Percentiles rank a stretch among this genome's conserved stretches.
These are phyloP conservation scores for Apiospora koreana DNA, from an alignment of 2,329 filamentous ascomycete species.

Conservation along the genomic window DNA sequence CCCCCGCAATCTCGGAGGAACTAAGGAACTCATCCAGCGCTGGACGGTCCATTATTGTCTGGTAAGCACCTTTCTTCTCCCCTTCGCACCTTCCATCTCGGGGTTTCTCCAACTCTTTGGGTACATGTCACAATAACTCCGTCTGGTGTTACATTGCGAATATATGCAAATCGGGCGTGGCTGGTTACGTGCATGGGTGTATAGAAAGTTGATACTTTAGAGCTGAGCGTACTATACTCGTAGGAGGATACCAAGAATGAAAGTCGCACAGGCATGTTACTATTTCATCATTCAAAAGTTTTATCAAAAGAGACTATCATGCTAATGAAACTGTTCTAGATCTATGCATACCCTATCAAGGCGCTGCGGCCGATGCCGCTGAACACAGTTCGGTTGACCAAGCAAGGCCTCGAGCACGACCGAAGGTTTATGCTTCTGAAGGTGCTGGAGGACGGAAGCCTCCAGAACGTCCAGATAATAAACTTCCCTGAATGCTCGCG, in stretches of 20 bases:
- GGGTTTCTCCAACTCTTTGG: no score
- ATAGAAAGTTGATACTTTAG: not conserved
- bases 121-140: not conserved
- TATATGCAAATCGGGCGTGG: not conserved
- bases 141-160: not conserved
- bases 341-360: slow-evolving; percentile 76
- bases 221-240: not conserved
- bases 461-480: slow-evolving; percentile 55
- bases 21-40: not conserved
- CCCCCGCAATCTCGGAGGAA: not conserved
- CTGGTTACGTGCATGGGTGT: not conserved
- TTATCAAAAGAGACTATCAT: not conserved
- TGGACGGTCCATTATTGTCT: not conserved
- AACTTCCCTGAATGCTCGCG: slow-evolving; percentile 61
- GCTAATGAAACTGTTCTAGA: slow-evolving; percentile 36
- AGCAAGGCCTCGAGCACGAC: slow-evolving; percentile 66
- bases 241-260: not conserved
- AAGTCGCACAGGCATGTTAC: not conserved
- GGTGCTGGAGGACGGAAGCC: slow-evolving; percentile 36
- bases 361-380: slow-evolving; percentile 65
- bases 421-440: slow-evolving; percentile 71
- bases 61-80: not conserved
- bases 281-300: no score
- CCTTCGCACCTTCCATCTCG: no score
- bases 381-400: slow-evolving; percentile 51